Evolutionary conservation across 371 early-diverging fungal genomes (phyloP), one percentile per base, ranked within the genome.

Genomic region (Mucor mucedo): DNA sequence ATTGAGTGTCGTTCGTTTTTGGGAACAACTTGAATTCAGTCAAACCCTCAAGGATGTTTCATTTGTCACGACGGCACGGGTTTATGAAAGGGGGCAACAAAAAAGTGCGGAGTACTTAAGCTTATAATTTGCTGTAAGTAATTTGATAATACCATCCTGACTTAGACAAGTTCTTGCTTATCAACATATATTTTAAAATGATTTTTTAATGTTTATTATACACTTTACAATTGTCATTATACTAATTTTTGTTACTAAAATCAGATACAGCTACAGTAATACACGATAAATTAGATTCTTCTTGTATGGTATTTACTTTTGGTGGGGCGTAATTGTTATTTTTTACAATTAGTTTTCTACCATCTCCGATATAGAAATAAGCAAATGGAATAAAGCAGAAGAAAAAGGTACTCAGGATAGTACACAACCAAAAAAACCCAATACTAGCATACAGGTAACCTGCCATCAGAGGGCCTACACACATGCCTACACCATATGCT

Each of bases 401-500:
- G 53, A 74, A 72, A 29, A 75, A 45, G 6, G 68, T 30, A 16
- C 72, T 62, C 32, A 78, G 38, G 14, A 63, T 53, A 5, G 54
- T 48, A 55, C 71, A 71, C 29, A 73, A 10, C 68, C 69, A 71
- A 60, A 73, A 73, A 55, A 71, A 73, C 0, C 69, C 68, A 29
- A 70, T 59, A 9, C 61, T 54, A 21, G 62, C 64, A 50, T 69
- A 71, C 8, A 67, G 7, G 45, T 71, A 67, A 11, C 68, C 70
- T 13, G 64, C 71, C 32, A 68, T 35, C 2, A 70, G 29, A 30
- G 74, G 69, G 2, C 69, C 69, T 8, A 70, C 13, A 33, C 71
- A 65, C 67, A 75, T 74, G 69, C 79, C 79, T 53, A 72, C 63
- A 5, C 75, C 79, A 55, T 76, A 79, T 1, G 79, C 79, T 13